Evolutionary conservation across 164 flowering plant species (phyloP).

Genomic region (Chloranthus sessilifolius): DNA sequence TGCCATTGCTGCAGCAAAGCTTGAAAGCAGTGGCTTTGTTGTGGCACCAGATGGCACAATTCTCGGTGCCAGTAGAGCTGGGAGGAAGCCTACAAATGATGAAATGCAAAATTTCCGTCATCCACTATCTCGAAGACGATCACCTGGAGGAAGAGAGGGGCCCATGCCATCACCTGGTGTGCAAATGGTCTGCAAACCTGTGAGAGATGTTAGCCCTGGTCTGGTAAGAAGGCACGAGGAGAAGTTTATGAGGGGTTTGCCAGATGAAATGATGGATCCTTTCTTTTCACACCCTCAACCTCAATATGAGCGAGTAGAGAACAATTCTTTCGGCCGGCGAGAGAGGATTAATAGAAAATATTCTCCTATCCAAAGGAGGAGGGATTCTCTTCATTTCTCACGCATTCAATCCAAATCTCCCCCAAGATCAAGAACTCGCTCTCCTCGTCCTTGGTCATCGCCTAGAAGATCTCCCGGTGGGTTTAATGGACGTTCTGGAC

Average conservation of each 20-base stretch:
- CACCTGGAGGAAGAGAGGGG: constrained; percentile 29
- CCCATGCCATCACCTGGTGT: constrained; percentile 26
- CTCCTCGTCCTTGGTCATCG: constrained; percentile 56
- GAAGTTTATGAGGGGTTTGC: constrained; percentile 38
- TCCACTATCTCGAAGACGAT: constrained; percentile 39
- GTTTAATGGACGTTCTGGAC: constrained; percentile 37
- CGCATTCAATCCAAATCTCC: constrained; percentile 58
- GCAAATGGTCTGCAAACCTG: constrained; percentile 36
- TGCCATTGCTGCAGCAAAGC: constrained; percentile 21
- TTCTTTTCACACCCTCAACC: constrained; percentile 35
- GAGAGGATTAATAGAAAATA: constrained; percentile 38
- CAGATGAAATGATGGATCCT: constrained; percentile 33
- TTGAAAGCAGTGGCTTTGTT: constrained; percentile 25
- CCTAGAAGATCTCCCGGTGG: constrained; percentile 52
- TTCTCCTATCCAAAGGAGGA: constrained; percentile 38
- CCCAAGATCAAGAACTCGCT: constrained; percentile 35
- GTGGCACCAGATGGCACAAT: constrained; percentile 27
- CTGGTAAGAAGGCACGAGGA: constrained; percentile 35
- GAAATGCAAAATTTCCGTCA: constrained; percentile 32
- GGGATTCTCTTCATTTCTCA: constrained; percentile 21
- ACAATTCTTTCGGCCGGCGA: constrained; percentile 32
- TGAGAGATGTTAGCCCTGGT: constrained; percentile 44
- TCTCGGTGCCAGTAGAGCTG: constrained; percentile 36
- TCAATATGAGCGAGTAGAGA: constrained; percentile 34
- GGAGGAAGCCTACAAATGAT: constrained; percentile 36